A percentile compares a stretch with the other conserved stretches of the same genome.
Conservation (phyloP, 441 rosid species). For the Breynia disticha region DNA sequence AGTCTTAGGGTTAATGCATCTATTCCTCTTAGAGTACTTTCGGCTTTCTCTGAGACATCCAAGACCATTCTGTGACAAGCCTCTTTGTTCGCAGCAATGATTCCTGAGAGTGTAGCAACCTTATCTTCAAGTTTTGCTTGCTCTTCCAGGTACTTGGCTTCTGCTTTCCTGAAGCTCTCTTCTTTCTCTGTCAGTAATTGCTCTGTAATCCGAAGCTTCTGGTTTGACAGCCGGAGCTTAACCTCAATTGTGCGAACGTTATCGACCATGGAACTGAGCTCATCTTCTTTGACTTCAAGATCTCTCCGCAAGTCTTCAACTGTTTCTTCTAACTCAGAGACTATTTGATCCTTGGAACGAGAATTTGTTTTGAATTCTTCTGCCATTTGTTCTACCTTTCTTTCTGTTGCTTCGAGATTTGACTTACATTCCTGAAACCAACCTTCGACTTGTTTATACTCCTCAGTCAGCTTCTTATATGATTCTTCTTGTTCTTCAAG, state of each 20-base stretch:
- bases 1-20: slow-evolving; percentile 31
- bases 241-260: slow-evolving; percentile 60
- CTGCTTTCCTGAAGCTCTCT: slow-evolving; percentile 47
- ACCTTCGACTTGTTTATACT: slow-evolving; percentile 36
- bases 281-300: slow-evolving; percentile 71
- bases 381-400: slow-evolving; percentile 44
- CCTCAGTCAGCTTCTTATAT: slow-evolving; percentile 40
- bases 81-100: slow-evolving; percentile 27
- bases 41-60: slow-evolving; percentile 33
- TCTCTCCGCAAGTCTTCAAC: slow-evolving; percentile 60
- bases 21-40: slow-evolving; percentile 23
- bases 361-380: slow-evolving; percentile 38
- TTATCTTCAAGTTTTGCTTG: slow-evolving; percentile 44
- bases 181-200: slow-evolving; percentile 74
- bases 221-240: slow-evolving; percentile 82
- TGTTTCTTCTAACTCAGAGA: slow-evolving; percentile 44
- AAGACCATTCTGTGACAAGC: slow-evolving; percentile 38
- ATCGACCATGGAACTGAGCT: slow-evolving; percentile 39
- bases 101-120: slow-evolving; percentile 27
- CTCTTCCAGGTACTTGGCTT: slow-evolving; percentile 54
- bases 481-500: slow-evolving; percentile 46
- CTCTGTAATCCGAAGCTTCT: slow-evolving; percentile 86
- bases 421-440: slow-evolving; percentile 46
- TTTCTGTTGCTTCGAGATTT: slow-evolving; percentile 48
- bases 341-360: slow-evolving; percentile 29